Evolutionary conservation across 108 stramenopile species (phyloP).

Genomic region (Craspedostauros australis): DNA sequence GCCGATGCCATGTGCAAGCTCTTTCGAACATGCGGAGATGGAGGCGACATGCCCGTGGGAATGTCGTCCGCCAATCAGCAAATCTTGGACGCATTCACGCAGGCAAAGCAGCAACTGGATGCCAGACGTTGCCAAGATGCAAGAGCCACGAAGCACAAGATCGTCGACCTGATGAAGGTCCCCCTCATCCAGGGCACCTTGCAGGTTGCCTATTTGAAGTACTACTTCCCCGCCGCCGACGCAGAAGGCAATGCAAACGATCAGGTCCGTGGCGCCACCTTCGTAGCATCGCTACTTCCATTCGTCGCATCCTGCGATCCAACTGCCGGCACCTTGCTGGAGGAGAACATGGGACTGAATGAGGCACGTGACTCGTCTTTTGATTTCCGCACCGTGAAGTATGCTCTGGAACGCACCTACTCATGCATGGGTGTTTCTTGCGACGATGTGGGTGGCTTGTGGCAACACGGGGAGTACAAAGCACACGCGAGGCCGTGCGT

Average conservation of each 20-base stretch:
- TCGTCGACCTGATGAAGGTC: constrained; percentile 53
- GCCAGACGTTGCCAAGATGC: constrained; percentile 43
- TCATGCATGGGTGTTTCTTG: constrained; percentile 44
- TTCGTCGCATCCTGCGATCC: constrained; percentile 36
- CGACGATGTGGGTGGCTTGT: constrained; percentile 53
- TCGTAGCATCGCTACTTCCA: constrained; percentile 62
- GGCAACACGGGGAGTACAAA: constrained; percentile 6
- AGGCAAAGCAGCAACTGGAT: constrained; percentile 32
- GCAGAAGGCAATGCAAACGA: constrained; percentile 43
- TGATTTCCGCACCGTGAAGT: constrained; percentile 41
- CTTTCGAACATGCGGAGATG: constrained; percentile 50
- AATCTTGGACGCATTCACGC: constrained; percentile 37
- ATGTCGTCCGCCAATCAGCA: constrained; percentile 44
- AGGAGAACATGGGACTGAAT: constrained; percentile 41
- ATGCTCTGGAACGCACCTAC: constrained; percentile 61
- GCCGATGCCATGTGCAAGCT: constrained; percentile 56
- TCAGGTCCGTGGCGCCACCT: constrained; percentile 54
- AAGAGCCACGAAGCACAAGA: constrained; percentile 30
- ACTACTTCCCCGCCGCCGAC: not conserved
- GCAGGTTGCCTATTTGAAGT: constrained; percentile 35
- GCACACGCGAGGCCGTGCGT: constrained; percentile 3
- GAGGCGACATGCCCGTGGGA: constrained; percentile 25
- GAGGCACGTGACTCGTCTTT: constrained; percentile 9
- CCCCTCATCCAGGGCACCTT: constrained; percentile 66
- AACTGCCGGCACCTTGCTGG: constrained; percentile 41